Base-by-base conservation (phyloP, 306 rosid genomes). In the Quercus glauca region DNA sequence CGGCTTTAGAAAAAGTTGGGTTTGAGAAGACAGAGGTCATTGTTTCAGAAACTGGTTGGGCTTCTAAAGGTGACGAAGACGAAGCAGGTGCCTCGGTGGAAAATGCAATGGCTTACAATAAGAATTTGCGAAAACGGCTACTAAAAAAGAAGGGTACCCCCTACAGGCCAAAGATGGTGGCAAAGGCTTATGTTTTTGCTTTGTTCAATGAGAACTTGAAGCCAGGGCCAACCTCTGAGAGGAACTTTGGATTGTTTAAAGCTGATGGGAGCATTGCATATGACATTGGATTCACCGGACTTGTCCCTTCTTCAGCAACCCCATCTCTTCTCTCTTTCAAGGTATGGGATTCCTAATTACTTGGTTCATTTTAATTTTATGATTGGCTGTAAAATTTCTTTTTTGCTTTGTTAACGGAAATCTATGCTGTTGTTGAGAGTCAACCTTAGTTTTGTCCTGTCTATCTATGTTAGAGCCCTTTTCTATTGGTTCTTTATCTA, bases 1-100 rank as follows among this genome's bases (percentile, higher is more conserved):
- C 86, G 26, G 99, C 98, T 6, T 78, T 96, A 74, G 98, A 93
- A 58, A 93, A 96, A 69, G 89, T 74, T 4, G 99, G 99, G 1
- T 90, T 80, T 73, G 87, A 81, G 0, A 89, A 91, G 74, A 91
- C 79, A 94, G 88, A 91, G 51, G 98, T 93, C 52, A 86, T 96
- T 53, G 96, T 96, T 37, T 90, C 97, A 0, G 97, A 96, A 71
- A 96, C 99, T 1, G 99, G 99, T 6, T 96, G 99, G 98, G 99
- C 94, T 4, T 96, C 99, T 9, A 72, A 8, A 0, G 99, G 99
- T 1, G 99, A 96, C 12, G 83, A 78, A 1, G 72, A 83, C 41
- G 99, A 96, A 61, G 92, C 92, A 0, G 99, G 98, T 2, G 98
- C 98, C 6, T 73, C 81, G 0, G 11, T 65, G 51, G 23, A 83